A percentile compares a stretch with the other conserved stretches of the same genome.
These are phyloP conservation scores for Talaromyces liani DNA, from an alignment of 495 filamentous ascomycete species.

Conservation along the genomic window DNA sequence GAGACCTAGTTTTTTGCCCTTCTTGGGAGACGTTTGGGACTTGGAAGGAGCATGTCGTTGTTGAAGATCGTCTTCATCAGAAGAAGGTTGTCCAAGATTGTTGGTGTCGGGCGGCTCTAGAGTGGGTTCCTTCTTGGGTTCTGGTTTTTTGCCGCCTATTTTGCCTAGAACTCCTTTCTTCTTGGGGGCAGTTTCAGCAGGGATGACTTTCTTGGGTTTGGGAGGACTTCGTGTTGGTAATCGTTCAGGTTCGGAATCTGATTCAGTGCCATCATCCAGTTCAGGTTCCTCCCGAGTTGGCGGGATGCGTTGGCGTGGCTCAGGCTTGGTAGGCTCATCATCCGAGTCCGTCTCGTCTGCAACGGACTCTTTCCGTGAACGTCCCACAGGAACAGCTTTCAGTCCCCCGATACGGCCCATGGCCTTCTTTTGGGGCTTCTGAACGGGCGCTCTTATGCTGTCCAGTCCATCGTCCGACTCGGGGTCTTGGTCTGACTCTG, in stretches of 20 bases:
- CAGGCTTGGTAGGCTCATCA: background rate
- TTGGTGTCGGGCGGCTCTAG: background rate
- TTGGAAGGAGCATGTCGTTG: background rate
- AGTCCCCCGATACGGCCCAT: constrained; percentile 1
- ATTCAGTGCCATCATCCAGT: background rate
- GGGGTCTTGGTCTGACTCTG: constrained; percentile 9
- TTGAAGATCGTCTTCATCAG: background rate
- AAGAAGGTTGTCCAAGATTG: background rate
- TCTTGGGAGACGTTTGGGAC: background rate
- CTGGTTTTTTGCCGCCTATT: constrained; percentile 34
- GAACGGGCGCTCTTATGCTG: background rate
- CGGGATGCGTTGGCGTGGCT: background rate
- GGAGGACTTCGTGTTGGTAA: background rate
- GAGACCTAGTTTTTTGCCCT: constrained; percentile 6
- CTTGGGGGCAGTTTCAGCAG: constrained; percentile 11
- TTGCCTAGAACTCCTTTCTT: constrained; percentile 21
- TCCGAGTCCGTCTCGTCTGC: background rate
- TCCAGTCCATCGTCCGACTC: constrained; percentile 9
- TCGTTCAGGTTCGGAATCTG: background rate
- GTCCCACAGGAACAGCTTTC: background rate
- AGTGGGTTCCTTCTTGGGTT: constrained; percentile 8
- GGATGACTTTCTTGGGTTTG: constrained; percentile 4
- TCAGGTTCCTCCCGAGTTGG: background rate
- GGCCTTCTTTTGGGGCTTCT: background rate
- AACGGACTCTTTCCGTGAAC: background rate